Evolutionary conservation across 805 yeast genomes (phyloP), one percentile per base, ranked within the genome.

Genomic region (Metschnikowia continentalis): DNA sequence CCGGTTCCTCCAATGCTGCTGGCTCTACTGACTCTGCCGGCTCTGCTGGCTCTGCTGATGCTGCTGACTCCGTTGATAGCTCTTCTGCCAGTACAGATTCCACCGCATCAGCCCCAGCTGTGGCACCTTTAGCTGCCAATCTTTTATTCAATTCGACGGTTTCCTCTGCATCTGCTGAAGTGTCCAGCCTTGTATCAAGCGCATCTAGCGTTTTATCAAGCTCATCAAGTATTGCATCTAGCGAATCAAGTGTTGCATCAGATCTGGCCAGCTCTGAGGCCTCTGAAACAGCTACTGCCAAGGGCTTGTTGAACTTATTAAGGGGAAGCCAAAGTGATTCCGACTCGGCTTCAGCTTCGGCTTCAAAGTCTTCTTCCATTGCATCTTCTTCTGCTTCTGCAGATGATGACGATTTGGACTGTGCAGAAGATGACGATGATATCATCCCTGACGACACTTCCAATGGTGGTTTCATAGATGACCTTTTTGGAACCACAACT

Each of bases 221-320:
- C 30, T 23, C 30, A 23, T 23, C 30, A 1, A 7, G 30, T 7
- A 11, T 26, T 26, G 30, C 5, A 10, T 26, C 30, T 26, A 26
- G 30, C 11, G 5, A 8, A 10, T 26, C 30, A 10, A 35, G 41
- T 19, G 17, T 19, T 14, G 13, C 37, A 7, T 42, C 46, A 5
- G 30, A 17, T 32, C 35, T 30, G 5, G 26, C 32, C 32, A 39
- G 42, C 43, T 40, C 43, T 5, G 15, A 26, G 11, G 33, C 43
- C 15, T 35, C 81, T 74, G 10, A 79, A 78, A 51, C 40, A 5
- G 17, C 15, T 13, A 47, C 32, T 14, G 32, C 20, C 22, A 42
- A 42, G 23, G 44, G 44, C 35, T 36, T 38, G 38, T 33, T 38
- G 40, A 19, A 35, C 26, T 20, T 37, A 17, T 41, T 50, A 10